Base-by-base conservation (phyloP, 1,139 yeast species). In the Candida sp. region DNA sequence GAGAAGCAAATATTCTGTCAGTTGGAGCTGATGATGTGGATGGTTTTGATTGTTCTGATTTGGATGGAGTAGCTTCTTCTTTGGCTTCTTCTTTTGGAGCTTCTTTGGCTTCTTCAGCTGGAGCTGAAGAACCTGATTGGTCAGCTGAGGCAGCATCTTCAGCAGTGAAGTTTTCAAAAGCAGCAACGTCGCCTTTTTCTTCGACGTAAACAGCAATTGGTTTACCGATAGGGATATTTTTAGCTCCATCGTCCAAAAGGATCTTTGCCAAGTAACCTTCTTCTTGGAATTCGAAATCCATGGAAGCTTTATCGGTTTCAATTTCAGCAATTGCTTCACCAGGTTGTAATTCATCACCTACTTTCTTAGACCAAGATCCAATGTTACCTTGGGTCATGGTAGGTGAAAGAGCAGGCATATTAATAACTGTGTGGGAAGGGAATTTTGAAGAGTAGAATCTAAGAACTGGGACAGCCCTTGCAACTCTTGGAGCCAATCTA, bases 251-350 rank as follows among this genome's bases (percentile, higher is more conserved):
- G 33, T 81, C 90, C 51, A 90, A 77, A 55, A 95, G 75, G 55
- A 90, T 84, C 77, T 93, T 88, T 53, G 99, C 98, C 61, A 93
- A 75, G 73, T 64, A 90, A 47, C 99, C 99, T 47, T 95, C 99
- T 58, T 95, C 99, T 74, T 91, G 98, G 77, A 93, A 93, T 72
- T 93, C 99, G 60, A 90, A 93, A 71, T 95, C 99, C 97, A 93
- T 93, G 52, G 91, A 86, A 46, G 99, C 99, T 77, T 93, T 93
- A 68, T 93, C 99, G 53, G 99, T 93, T 73, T 93, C 99, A 53
- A 93, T 86, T 69, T 93, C 99, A 45, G 97, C 97, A 56, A 93
- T 81, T 44, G 95, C 84, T 63, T 91, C 97, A 66, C 99, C 98
- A 25, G 97, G 95, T 23, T 77, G 57, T 55, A 93, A 80, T 66